These are phyloP conservation scores for Dicorynia guianensis DNA, from an alignment of 306 rosid genomes.

Conservation along the genomic window DNA sequence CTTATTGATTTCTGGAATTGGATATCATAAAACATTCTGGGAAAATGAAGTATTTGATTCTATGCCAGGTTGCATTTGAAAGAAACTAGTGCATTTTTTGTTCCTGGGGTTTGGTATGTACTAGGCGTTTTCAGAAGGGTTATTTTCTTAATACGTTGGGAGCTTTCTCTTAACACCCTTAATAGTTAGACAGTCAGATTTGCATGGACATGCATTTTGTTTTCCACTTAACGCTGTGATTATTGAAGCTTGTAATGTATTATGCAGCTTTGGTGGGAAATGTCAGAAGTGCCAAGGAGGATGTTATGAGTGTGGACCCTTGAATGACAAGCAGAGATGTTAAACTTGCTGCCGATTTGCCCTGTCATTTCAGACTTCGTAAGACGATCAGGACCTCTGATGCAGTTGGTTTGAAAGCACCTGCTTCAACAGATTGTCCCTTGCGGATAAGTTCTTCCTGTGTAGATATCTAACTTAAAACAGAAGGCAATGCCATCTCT, in stretches of 20 bases:
- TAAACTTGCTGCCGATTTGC: conserved; percentile 37
- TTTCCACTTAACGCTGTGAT: neutral
- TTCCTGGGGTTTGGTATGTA: neutral
- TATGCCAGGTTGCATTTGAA: neutral
- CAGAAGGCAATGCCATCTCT: conserved; percentile 60
- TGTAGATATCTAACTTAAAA: conserved; percentile 96
- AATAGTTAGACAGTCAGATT: neutral
- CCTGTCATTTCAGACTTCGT: conserved; percentile 44
- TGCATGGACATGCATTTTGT: neutral
- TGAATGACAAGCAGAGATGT: conserved; percentile 29
- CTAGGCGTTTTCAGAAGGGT: neutral
- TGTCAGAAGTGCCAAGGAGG: conserved; percentile 37
- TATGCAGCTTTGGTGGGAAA: conserved; percentile 47
- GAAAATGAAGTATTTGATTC: neutral
- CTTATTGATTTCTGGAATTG: neutral
- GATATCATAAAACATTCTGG: neutral
- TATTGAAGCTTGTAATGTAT: conserved; percentile 9
- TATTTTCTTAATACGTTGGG: neutral
- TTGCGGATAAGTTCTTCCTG: conserved; percentile 69
- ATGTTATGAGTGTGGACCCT: conserved; percentile 29
- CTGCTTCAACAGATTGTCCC: conserved; percentile 55
- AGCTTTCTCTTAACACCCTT: neutral
- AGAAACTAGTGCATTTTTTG: neutral
- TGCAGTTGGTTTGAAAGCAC: conserved; percentile 47
- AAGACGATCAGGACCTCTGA: conserved; percentile 50